phyloP scores from a whole-genome alignment of 2,329 filamentous ascomycete species.

The Colletotrichum limetticola region DNA sequence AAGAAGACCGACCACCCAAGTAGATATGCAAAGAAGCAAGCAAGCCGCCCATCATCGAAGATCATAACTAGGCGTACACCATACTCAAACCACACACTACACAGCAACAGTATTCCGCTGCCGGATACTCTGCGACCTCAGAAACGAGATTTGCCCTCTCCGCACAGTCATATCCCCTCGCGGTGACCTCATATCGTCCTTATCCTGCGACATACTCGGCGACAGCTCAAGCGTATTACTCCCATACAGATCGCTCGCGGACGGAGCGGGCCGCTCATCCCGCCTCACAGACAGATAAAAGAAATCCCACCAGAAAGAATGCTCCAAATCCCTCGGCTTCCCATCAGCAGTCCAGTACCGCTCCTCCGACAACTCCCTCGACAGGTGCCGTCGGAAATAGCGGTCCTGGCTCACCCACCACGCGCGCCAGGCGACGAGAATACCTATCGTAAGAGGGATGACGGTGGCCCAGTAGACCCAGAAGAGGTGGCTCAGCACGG shows the following conservation, averaged over 20 bases:
- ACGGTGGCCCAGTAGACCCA: slow-evolving; percentile 60
- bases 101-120: slow-evolving; percentile 28
- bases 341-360: slow-evolving; percentile 59
- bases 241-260: slow-evolving; percentile 10
- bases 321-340: slow-evolving; percentile 52
- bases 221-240: slow-evolving; percentile 20
- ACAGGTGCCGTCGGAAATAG: slow-evolving; percentile 56
- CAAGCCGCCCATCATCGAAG: not conserved
- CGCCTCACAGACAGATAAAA: slow-evolving; percentile 51
- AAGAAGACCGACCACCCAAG: not conserved
- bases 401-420: slow-evolving; percentile 61
- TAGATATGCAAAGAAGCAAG: not conserved
- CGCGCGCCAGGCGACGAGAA: slow-evolving; percentile 54
- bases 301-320: slow-evolving; percentile 56
- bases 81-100: not conserved
- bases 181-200: slow-evolving; percentile 30
- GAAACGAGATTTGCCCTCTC: slow-evolving; percentile 27
- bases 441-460: slow-evolving; percentile 54
- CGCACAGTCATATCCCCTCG: slow-evolving; percentile 19
- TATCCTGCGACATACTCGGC: slow-evolving; percentile 21
- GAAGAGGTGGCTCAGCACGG: slow-evolving; percentile 52
- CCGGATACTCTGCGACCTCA: slow-evolving; percentile 28
- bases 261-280: slow-evolving; percentile 40
- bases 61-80: not conserved
- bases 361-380: slow-evolving; percentile 58